Conservation (phyloP, 1,284 basidiomycete genomes). For the Naganishia cerealis region DNA sequence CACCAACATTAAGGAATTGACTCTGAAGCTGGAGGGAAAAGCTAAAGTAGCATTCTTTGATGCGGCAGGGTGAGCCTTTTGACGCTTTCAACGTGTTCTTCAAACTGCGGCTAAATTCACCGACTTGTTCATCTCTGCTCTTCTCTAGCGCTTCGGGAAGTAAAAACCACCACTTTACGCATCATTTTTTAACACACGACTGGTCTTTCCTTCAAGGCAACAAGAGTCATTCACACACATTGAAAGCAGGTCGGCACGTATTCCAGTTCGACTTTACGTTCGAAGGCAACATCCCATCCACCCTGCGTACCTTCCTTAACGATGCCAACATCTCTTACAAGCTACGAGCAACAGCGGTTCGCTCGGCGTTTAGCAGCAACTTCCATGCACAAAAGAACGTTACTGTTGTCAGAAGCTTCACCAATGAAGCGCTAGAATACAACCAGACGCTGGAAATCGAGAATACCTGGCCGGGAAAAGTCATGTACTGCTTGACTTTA, state of each 20-base stretch:
- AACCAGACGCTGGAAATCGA: conserved; percentile 88
- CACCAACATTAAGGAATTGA: conserved; percentile 81
- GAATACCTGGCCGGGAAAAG: conserved; percentile 92
- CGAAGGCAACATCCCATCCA: conserved; percentile 78
- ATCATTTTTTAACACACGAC: conserved; percentile 73
- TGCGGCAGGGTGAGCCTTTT: conserved; percentile 63
- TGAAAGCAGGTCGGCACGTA: conserved; percentile 64
- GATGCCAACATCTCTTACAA: conserved; percentile 75
- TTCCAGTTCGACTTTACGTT: conserved; percentile 80
- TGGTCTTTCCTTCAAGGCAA: conserved; percentile 68
- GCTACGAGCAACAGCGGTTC: conserved; percentile 74
- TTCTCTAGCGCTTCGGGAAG: conserved; percentile 39
- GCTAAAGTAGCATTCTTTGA: conserved; percentile 67
- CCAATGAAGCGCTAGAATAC: conserved; percentile 82
- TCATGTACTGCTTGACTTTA: conserved; percentile 77
- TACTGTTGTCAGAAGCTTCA: conserved; percentile 70
- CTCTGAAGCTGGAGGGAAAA: conserved; percentile 78
- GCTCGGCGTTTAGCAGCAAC: conserved; percentile 73
- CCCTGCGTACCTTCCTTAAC: conserved; percentile 62
- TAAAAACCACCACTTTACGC: conserved; percentile 58
- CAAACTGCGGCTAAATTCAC: conserved; percentile 25
- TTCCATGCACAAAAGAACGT: conserved; percentile 66
- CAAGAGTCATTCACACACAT: conserved; percentile 73
- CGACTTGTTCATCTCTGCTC: not conserved
- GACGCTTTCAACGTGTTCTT: conserved; percentile 34